Evolutionary conservation across 306 rosid species (phyloP), one percentile per base, ranked within the genome.

Genomic region (Luffa aegyptiaca): DNA sequence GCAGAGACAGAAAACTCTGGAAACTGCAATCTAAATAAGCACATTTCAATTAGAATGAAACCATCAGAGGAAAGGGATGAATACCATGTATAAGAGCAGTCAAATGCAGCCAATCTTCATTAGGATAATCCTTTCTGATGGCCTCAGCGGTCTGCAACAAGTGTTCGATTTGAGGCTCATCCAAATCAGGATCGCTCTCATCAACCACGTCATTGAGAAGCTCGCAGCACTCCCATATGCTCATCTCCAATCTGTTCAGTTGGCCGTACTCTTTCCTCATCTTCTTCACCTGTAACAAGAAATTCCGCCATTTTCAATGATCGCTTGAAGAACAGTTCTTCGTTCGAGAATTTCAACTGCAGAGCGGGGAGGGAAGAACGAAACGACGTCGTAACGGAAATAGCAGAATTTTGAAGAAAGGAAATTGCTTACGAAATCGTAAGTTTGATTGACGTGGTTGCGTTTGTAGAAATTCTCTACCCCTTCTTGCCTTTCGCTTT

Each of bases 201-300:
- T 93, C 98, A 61, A 91, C 93, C 68, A 93, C 94, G 51, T 91
- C 92, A 80, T 90, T 90, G 4, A 91, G 89, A 45, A 90, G 91
- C 80, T 93, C 98, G 84, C 94, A 91, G 71, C 97, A 91, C 51
- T 93, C 94, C 94, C 96, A 93, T 31, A 93, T 89, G 76, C 92
- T 88, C 97, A 93, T 93, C 78, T 93, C 93, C 31, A 82, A 90
- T 59, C 85, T 89, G 63, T 91, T 88, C 87, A 93, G 37, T 79
- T 87, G 88, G 5, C 91, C 84, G 79, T 93, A 91, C 76, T 88
- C 85, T 65, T 86, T 82, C 57, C 97, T 93, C 96, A 89, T 88
- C 81, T 78, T 89, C 89, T 83, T 90, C 68, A 91, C 97, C 97
- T 93, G 64, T 2, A 10, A 36, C 9, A 71, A 20, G 6, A 71